These are phyloP conservation scores for Globisporangium splendens DNA, from an alignment of 352 stramenopile species.

Conservation along the genomic window DNA sequence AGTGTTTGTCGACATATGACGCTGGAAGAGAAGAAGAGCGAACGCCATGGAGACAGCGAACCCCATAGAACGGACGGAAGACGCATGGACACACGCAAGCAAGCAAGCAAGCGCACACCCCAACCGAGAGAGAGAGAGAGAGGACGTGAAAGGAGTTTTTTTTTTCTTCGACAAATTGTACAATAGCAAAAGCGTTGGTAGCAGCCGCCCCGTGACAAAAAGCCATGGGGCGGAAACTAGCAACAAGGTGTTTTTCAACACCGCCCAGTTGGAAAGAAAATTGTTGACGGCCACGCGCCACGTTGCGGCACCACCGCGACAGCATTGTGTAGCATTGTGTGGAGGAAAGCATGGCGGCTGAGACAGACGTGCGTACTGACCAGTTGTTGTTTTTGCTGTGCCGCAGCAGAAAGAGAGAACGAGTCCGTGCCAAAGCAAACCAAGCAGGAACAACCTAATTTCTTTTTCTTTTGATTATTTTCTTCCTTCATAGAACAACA, in stretches of 20 bases:
- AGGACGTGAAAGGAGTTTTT: slow-evolving; percentile 22
- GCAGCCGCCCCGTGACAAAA: slow-evolving; percentile 9
- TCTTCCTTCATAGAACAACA: no score
- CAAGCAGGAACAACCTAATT: no score
- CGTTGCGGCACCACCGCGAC: no score
- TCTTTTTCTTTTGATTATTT: no score
- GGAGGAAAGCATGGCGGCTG: no score
- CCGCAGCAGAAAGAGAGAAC: no score
- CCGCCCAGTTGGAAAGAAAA: slow-evolving; percentile 47
- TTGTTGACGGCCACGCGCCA: no score
- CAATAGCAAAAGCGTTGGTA: slow-evolving; percentile 39
- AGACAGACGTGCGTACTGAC: no score
- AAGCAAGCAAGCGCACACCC: neutral
- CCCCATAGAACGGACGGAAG: neutral
- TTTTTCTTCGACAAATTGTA: slow-evolving; percentile 40
- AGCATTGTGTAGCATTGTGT: no score
- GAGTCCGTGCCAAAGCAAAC: no score
- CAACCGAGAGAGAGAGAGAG: slow-evolving; percentile 4
- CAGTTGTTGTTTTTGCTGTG: no score
- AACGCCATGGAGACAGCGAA: neutral
- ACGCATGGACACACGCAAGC: neutral
- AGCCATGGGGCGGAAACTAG: slow-evolving; percentile 7
- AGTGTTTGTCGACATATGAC: no score
- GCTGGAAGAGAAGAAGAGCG: neutral
- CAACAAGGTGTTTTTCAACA: slow-evolving; percentile 88